Base-by-base conservation (phyloP, 495 filamentous ascomycete genomes). In the Xylaria intraflava region DNA sequence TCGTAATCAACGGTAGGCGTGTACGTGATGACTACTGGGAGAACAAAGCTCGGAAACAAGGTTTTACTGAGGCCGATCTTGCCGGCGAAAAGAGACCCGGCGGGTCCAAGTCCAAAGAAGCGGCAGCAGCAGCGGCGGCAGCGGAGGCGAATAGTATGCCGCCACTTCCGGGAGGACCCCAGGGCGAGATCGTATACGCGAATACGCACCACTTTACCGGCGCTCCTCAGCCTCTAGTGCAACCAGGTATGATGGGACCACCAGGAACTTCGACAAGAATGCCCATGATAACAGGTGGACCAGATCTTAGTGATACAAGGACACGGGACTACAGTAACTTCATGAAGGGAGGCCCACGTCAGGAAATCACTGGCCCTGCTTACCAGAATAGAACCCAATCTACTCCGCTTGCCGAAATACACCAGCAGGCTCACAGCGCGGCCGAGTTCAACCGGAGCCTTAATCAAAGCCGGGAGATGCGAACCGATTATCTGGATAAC, bases 1-100 rank as follows among this genome's bases (percentile, higher is more conserved):
- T 99, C 33, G 94, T 99, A 52, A 82, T 85, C 4, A 86, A 88
- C 62, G 93, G 93, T 11, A 78, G 91, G 54, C 82, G 94, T 10
- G 93, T 99, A 30, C 84, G 92, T 27, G 93, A 99, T 70, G 93
- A 99, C 66, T 97, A 99, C 65, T 97, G 93, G 93, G 93, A 97
- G 62, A 86, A 82, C 62, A 99, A 97, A 72, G 93, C 93, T 3
- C 80, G 85, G 33, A 99, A 97, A 67, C 93, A 99, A 65, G 93
- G 93, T 16, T 99, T 99, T 62, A 99, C 93, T 0, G 93, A 99
- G 65, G 92, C 94, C 39, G 93, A 99, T 67, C 78, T 90, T 41
- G 93, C 93, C 2, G 94, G 93, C 8, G 93, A 99, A 68, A 99
- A 99, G 72, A 81, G 93, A 54, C 93, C 93, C 8, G 93, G 94